Evolutionary conservation across 108 stramenopile genomes (phyloP), one percentile per base, ranked within the genome.

Genomic region (Cyclostephanos invisitatus): DNA sequence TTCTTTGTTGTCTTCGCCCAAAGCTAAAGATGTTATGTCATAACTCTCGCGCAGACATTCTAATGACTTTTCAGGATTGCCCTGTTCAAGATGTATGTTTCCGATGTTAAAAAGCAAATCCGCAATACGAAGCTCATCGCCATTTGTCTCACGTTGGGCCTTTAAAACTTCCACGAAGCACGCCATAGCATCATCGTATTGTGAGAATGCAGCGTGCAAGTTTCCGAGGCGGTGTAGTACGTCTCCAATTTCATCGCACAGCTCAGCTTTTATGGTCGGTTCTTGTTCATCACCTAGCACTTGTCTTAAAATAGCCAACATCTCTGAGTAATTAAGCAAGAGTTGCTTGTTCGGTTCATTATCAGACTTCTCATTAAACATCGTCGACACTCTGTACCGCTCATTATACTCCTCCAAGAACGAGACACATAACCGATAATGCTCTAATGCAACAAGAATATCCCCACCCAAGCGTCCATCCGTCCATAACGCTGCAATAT

Each of bases 101-200:
- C 84, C 84, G 56, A 84, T 65, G 54, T 84, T 84, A 51, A 84
- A 84, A 0, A 84, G 69, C 10, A 84, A 44, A 51, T 84, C 84
- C 1, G 84, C 84, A 53, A 84, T 71, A 22, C 77, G 73, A 24
- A 84, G 77, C 24, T 78, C 42, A 47, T 84, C 76, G 4, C 72
- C 66, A 12, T 78, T 73, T 25, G 68, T 65, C 8, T 75, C 22
- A 12, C 81, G 77, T 57, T 82, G 84, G 47, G 66, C 62, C 5
- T 78, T 44, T 44, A 84, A 69, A 17, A 84, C 84, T 32, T 72
- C 68, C 4, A 12, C 49, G 38, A 82, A 82, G 50, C 68, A 82
- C 7, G 29, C 36, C 77, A 78, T 28, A n/a, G 81, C 84, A 61
- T 78, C 61, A 29, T 70, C 72, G 49, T 82, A 70, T 21, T 68